A percentile compares a stretch with the other conserved stretches of the same genome.
These are phyloP conservation scores for Suillus weaverae DNA, from an alignment of 768 basidiomycete genomes.

Conservation along the genomic window DNA sequence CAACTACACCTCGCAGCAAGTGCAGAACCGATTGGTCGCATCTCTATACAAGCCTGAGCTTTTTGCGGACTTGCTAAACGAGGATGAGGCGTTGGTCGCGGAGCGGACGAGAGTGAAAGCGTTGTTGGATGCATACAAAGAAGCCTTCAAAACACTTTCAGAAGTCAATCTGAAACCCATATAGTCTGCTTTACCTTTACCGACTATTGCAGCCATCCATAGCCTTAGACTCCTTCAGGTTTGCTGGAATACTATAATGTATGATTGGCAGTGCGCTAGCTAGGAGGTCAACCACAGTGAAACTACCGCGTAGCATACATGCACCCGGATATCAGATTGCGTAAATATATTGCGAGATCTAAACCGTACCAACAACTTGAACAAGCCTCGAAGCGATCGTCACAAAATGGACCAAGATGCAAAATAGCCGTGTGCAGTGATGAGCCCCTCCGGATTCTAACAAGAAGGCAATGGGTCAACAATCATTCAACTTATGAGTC, in stretches of 20 bases:
- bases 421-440: neutral
- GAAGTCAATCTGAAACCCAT: slow-evolving; percentile 76
- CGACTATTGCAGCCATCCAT: neutral
- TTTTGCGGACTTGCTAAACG: slow-evolving; percentile 87
- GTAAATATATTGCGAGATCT: slow-evolving; percentile 23
- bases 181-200: slow-evolving; percentile 22
- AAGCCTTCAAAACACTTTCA: slow-evolving; percentile 83
- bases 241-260: neutral
- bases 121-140: slow-evolving; percentile 93
- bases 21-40: slow-evolving; percentile 95
- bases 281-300: neutral
- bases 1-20: slow-evolving; percentile 93
- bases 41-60: slow-evolving; percentile 92
- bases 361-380: slow-evolving; percentile 16
- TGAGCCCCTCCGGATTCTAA: neutral
- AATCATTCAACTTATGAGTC: slow-evolving; percentile 23
- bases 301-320: neutral
- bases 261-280: neutral
- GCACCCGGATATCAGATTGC: slow-evolving; percentile 1
- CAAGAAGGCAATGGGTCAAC: slow-evolving; percentile 5
- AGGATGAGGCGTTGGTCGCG: slow-evolving; percentile 93
- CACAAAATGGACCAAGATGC: slow-evolving; percentile 19
- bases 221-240: neutral
- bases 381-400: slow-evolving; percentile 18
- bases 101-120: slow-evolving; percentile 94